Conservation (phyloP, 176 grass and related monocot genomes). For the Elaeis guineensis region DNA sequence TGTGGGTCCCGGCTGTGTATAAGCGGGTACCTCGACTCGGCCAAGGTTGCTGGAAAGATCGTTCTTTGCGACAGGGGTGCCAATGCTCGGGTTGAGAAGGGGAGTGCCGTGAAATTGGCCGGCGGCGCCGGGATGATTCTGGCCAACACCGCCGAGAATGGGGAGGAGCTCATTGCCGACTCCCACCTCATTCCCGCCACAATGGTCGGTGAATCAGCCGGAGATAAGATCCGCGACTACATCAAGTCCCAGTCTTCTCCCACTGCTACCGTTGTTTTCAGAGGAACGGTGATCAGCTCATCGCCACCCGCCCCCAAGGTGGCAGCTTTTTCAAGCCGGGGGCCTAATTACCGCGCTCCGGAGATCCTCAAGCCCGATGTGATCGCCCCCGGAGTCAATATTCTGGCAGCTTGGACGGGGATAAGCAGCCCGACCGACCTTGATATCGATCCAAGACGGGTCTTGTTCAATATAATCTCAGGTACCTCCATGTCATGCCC, state of each 20-base stretch:
- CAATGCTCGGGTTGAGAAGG: conserved; percentile 65
- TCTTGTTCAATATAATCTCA: conserved; percentile 86
- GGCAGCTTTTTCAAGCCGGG: conserved; percentile 68
- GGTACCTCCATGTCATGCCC: conserved; percentile 89
- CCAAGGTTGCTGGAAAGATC: conserved; percentile 63
- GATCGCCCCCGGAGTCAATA: conserved; percentile 74
- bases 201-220: conserved; percentile 59
- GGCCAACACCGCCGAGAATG: conserved; percentile 54
- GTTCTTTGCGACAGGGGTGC: conserved; percentile 56
- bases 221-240: conserved; percentile 59
- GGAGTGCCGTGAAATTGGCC: conserved; percentile 46
- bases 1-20: conserved; percentile 47
- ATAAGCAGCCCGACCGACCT: conserved; percentile 48
- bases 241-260: conserved; percentile 46
- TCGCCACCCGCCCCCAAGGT: conserved; percentile 53
- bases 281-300: conserved; percentile 52
- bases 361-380: conserved; percentile 89
- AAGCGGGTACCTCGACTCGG: conserved; percentile 25
- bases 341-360: conserved; percentile 55
- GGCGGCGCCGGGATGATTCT: conserved; percentile 68
- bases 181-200: conserved; percentile 77
- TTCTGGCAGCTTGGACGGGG: conserved; percentile 77
- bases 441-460: conserved; percentile 55
- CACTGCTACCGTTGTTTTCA: conserved; percentile 63
- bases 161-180: conserved; percentile 82